Evolutionary conservation across 768 basidiomycete species (phyloP).

Genomic region (Boletus coccyginus): DNA sequence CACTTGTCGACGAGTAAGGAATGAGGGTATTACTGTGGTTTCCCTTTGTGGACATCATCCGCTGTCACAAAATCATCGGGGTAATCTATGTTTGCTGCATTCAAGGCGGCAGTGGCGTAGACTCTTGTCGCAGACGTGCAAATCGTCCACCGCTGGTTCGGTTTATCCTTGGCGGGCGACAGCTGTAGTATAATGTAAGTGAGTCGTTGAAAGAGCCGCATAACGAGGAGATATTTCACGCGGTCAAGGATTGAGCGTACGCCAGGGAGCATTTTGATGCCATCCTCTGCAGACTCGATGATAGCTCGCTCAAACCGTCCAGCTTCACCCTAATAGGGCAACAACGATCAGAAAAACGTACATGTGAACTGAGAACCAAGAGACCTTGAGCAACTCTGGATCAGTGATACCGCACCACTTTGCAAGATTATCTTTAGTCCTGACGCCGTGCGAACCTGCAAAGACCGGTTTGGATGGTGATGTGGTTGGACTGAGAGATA

Average conservation of each 20-base stretch:
- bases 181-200: slow-evolving; percentile 26
- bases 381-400: slow-evolving; percentile 66
- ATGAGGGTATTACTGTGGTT: slow-evolving; percentile 56
- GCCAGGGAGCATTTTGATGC: slow-evolving; percentile 75
- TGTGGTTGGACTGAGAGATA: background rate
- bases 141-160: slow-evolving; percentile 78
- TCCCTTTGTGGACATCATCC: slow-evolving; percentile 81
- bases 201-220: background rate
- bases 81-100: slow-evolving; percentile 59
- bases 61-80: slow-evolving; percentile 77
- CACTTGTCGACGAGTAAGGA: background rate
- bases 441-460: slow-evolving; percentile 75
- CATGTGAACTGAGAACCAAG: background rate
- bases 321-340: slow-evolving; percentile 54
- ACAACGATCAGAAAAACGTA: slow-evolving; percentile 1
- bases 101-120: slow-evolving; percentile 74
- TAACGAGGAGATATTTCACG: slow-evolving; percentile 32
- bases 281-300: slow-evolving; percentile 53
- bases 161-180: slow-evolving; percentile 26
- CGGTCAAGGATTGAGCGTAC: slow-evolving; percentile 56
- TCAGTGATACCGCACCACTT: slow-evolving; percentile 69
- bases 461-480: background rate
- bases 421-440: slow-evolving; percentile 78
- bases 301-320: slow-evolving; percentile 80
- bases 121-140: slow-evolving; percentile 80